A percentile compares a stretch with the other conserved stretches of the same genome.
phyloP scores from a whole-genome alignment of 2,329 filamentous ascomycete species.

The Penicillium sp. region DNA sequence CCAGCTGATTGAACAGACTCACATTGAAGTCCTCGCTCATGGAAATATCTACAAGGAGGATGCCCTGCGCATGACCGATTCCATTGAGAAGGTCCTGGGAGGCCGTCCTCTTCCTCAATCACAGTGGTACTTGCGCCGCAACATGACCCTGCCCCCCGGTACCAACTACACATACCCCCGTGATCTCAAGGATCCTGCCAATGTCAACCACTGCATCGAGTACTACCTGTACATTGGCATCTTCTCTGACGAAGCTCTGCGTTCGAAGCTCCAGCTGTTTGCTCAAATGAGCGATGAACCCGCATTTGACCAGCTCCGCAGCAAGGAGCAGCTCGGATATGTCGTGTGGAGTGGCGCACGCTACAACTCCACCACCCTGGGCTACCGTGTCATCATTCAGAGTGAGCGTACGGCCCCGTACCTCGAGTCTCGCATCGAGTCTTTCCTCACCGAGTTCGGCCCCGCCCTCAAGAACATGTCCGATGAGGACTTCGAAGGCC shows the following conservation, averaged over 20 bases:
- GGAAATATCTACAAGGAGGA: constrained; percentile 96
- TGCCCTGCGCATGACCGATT: constrained; percentile 78
- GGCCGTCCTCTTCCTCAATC: constrained; percentile 71
- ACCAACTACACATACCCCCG: constrained; percentile 83
- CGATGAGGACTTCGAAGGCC: constrained; percentile 80
- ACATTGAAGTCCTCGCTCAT: constrained; percentile 85
- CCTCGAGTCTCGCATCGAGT: constrained; percentile 82
- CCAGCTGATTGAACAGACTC: constrained; percentile 77
- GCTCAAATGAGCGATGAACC: constrained; percentile 92
- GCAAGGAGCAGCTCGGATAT: constrained; percentile 96
- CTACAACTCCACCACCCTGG: constrained; percentile 73
- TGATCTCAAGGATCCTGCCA: constrained; percentile 78
- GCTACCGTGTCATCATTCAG: constrained; percentile 88
- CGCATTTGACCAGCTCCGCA: constrained; percentile 89
- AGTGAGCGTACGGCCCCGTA: constrained; percentile 84
- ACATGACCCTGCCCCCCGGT: constrained; percentile 74
- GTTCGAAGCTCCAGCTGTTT: constrained; percentile 77
- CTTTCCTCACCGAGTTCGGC: constrained; percentile 72
- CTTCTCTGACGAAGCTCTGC: constrained; percentile 66
- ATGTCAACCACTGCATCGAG: constrained; percentile 85
- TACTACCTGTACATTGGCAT: constrained; percentile 73
- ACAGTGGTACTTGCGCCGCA: constrained; percentile 79
- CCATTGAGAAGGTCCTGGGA: constrained; percentile 76
- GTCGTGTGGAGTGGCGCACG: constrained; percentile 85
- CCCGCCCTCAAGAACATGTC: constrained; percentile 72